phyloP scores from a whole-genome alignment of 257 asterid genomes.

The Ballota nigra region DNA sequence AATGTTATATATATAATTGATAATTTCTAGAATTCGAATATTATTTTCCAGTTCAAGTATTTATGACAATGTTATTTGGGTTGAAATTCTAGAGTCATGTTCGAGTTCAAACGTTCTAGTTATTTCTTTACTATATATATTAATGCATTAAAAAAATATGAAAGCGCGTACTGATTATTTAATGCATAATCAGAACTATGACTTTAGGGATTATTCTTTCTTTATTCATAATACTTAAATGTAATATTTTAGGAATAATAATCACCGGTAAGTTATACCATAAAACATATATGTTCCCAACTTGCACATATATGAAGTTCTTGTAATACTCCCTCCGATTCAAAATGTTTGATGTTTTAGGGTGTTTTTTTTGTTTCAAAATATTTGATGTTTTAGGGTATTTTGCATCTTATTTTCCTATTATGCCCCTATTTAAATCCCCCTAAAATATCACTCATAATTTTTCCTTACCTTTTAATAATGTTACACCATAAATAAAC shows the following conservation, averaged over 20 bases:
- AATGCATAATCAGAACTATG: background rate
- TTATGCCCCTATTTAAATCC: too few relatives aligned
- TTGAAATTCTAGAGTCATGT: background rate
- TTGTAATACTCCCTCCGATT: too few relatives aligned
- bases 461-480: too few relatives aligned
- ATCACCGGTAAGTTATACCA: background rate
- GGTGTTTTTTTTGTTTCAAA: too few relatives aligned
- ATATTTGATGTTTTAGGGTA: too few relatives aligned
- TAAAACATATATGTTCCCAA: too few relatives aligned
- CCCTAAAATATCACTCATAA: too few relatives aligned
- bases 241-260: background rate
- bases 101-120: background rate
- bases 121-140: background rate
- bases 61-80: too few relatives aligned
- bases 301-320: too few relatives aligned
- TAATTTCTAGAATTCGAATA: background rate
- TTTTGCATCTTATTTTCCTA: too few relatives aligned
- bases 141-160: background rate
- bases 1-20: background rate
- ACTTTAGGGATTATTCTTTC: background rate
- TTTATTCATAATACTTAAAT: background rate
- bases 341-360: too few relatives aligned
- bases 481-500: too few relatives aligned
- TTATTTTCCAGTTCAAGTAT: background rate
- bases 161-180: background rate